Conservation (phyloP, 768 basidiomycete species). For the Lactarius hatsudake region DNA sequence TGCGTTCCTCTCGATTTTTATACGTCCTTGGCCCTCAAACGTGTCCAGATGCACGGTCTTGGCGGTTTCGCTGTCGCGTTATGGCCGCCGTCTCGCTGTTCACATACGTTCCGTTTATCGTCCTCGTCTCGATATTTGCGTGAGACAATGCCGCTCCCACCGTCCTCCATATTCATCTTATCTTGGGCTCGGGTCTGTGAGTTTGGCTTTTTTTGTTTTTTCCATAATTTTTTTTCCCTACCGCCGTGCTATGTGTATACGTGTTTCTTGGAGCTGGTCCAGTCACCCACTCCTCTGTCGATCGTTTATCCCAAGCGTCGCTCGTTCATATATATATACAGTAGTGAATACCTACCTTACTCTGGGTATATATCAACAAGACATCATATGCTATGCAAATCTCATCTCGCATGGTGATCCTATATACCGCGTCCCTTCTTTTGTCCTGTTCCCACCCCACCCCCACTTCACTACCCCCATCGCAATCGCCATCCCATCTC, state of each 20-base stretch:
- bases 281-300: background rate
- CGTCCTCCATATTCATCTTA: background rate
- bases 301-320: conserved; percentile 3
- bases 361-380: background rate
- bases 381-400: background rate
- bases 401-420: background rate
- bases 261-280: conserved; percentile 1
- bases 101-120: conserved; percentile 78
- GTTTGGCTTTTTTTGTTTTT: background rate
- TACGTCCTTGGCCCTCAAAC: conserved; percentile 1
- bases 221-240: background rate
- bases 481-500: background rate
- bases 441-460: background rate
- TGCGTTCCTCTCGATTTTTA: conserved; percentile 36
- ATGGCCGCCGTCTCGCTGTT: conserved; percentile 65
- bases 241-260: conserved; percentile 1
- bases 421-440: background rate
- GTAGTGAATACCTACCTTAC: background rate
- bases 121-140: conserved; percentile 65
- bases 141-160: conserved; percentile 5
- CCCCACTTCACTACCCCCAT: conserved; percentile 2
- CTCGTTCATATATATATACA: conserved; percentile 12
- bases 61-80: conserved; percentile 73
- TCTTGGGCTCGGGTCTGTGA: conserved; percentile 13
- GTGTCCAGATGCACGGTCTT: conserved; percentile 60